Percentiles rank a stretch among this genome's conserved stretches.
Conservation (phyloP, 352 stramenopile species). For the Phytophthora chlamydospora region DNA sequence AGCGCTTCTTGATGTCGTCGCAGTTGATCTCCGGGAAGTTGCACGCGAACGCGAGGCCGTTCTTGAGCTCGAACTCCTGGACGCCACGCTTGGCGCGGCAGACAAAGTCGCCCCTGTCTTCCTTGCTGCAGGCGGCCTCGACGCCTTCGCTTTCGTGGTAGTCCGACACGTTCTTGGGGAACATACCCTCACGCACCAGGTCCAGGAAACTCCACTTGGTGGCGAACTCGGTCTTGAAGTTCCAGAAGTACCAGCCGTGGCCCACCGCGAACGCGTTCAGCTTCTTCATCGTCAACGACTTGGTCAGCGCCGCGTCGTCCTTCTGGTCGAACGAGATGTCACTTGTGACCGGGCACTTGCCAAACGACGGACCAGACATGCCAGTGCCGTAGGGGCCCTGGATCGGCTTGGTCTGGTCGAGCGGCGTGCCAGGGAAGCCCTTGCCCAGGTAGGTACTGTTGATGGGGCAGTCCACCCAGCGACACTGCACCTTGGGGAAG, state of each 20-base stretch:
- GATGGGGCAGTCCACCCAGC: constrained; percentile 81
- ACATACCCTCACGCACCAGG: constrained; percentile 58
- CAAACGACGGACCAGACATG: constrained; percentile 87
- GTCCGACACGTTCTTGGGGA: constrained; percentile 80
- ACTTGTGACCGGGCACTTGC: constrained; percentile 88
- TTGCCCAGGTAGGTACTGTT: constrained; percentile 91
- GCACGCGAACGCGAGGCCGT: constrained; percentile 68
- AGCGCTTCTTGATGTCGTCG: constrained; percentile 54
- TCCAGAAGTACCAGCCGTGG: constrained; percentile 97
- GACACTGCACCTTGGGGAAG: constrained; percentile 92
- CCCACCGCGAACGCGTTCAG: constrained; percentile 91
- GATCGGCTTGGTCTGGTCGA: constrained; percentile 90
- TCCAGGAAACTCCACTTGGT: constrained; percentile 92
- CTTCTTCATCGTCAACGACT: constrained; percentile 91
- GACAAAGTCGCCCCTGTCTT: constrained; percentile 80
- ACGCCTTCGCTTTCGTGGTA: constrained; percentile 69
- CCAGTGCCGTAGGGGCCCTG: constrained; percentile 86
- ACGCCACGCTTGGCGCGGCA: constrained; percentile 80
- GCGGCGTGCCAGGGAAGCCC: constrained; percentile 91
- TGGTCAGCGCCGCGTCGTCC: constrained; percentile 82
- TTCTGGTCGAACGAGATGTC: constrained; percentile 84
- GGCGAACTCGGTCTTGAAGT: constrained; percentile 94
- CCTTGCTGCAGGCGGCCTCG: constrained; percentile 60
- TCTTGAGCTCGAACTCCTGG: constrained; percentile 69
- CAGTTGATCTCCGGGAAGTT: constrained; percentile 67